A percentile compares a stretch with the other conserved stretches of the same genome.
phyloP scores from a whole-genome alignment of 2,329 filamentous ascomycete species.

The Aspergillus thermomutatus region DNA sequence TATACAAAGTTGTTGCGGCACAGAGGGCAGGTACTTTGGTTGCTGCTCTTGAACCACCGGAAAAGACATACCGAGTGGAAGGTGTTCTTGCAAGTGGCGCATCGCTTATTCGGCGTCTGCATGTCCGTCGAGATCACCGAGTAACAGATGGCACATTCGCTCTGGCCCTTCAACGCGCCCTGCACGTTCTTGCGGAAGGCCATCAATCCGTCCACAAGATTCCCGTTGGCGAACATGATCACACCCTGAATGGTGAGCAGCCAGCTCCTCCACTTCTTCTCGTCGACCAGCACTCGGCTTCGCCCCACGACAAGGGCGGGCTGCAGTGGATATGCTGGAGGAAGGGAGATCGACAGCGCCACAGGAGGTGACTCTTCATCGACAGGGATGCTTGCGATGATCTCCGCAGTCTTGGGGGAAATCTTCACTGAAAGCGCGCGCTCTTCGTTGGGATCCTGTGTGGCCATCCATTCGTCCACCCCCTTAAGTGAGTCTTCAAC shows the following conservation, averaged over 20 bases:
- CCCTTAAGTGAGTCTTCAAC: constrained; percentile 38
- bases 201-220: constrained; percentile 78
- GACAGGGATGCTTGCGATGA: constrained; percentile 79
- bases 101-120: constrained; percentile 87
- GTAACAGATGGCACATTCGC: constrained; percentile 96
- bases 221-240: constrained; percentile 89
- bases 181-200: constrained; percentile 85
- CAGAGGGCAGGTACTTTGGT: constrained; percentile 84
- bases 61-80: constrained; percentile 90
- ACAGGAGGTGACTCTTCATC: constrained; percentile 85
- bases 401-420: constrained; percentile 66
- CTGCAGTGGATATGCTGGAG: constrained; percentile 77
- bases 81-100: constrained; percentile 85
- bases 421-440: constrained; percentile 64
- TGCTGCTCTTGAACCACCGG: constrained; percentile 96
- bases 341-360: constrained; percentile 74
- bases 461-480: constrained; percentile 41
- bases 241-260: constrained; percentile 83
- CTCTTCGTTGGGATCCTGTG: constrained; percentile 50
- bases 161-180: constrained; percentile 85
- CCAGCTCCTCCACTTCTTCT: constrained; percentile 92
- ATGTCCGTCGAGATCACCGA: constrained; percentile 86
- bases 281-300: constrained; percentile 80
- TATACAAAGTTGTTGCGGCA: constrained; percentile 84
- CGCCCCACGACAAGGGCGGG: constrained; percentile 71